These are phyloP conservation scores for Tausonia pullulans DNA, from an alignment of 1,284 basidiomycete genomes.

Conservation along the genomic window DNA sequence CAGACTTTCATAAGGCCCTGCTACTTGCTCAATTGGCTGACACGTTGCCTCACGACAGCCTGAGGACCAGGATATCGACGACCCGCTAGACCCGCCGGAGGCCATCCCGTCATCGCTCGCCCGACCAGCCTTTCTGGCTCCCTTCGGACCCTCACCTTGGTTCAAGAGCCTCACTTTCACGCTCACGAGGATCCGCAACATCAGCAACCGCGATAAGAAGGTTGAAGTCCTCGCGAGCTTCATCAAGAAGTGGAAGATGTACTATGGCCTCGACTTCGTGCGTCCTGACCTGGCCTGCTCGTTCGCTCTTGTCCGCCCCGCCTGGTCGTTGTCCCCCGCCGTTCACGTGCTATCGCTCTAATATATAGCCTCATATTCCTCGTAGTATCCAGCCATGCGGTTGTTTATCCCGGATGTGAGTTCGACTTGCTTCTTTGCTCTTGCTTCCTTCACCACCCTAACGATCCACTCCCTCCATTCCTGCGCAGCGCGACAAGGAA, in stretches of 20 bases:
- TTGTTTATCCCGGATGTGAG: conserved; percentile 40
- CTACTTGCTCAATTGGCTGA: too few species aligned
- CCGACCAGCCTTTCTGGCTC: too few species aligned
- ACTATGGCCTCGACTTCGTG: conserved; percentile 37
- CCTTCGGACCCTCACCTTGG: too few species aligned
- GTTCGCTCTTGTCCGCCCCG: not conserved
- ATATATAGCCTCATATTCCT: not conserved
- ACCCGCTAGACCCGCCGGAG: too few species aligned
- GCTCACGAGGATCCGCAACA: too few species aligned
- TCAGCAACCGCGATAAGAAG: too few species aligned
- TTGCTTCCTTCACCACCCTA: not conserved
- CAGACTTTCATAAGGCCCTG: too few species aligned
- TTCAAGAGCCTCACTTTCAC: too few species aligned
- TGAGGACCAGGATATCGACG: too few species aligned
- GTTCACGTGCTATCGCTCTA: not conserved
- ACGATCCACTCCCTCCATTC: not conserved
- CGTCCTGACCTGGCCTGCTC: not conserved
- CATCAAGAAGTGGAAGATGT: conserved; percentile 30
- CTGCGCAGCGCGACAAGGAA: conserved; percentile 69
- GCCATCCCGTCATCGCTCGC: too few species aligned
- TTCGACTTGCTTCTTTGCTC: not conserved
- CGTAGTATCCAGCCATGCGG: conserved; percentile 36
- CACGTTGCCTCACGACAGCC: too few species aligned
- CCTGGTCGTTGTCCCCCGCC: not conserved
- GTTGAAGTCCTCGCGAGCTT: conserved; percentile 20